These are phyloP conservation scores for Metschnikowia reukaufii DNA, from an alignment of 805 yeast genomes.

Conservation along the genomic window DNA sequence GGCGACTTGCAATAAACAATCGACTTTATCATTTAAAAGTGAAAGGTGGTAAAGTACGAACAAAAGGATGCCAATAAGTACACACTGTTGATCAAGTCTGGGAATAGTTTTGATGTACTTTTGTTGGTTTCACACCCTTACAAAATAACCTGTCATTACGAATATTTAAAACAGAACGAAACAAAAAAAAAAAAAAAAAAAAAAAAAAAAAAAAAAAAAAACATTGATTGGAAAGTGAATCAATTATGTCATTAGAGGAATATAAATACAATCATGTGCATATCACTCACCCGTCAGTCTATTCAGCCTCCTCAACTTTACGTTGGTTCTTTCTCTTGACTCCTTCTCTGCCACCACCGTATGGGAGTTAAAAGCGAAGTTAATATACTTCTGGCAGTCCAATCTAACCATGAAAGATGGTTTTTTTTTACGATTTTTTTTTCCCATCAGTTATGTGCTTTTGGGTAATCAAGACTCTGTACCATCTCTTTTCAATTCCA, in stretches of 20 bases:
- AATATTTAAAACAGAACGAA: too few species aligned
- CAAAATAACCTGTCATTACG: constrained; percentile 4
- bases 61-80: too few species aligned
- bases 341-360: constrained; percentile 99
- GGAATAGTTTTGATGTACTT: not conserved
- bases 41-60: too few species aligned
- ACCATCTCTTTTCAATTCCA: too few species aligned
- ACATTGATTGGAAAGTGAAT: constrained; percentile 17
- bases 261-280: constrained; percentile 17
- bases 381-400: constrained; percentile 99
- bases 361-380: constrained; percentile 97
- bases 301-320: constrained; percentile 59
- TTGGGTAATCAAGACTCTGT: constrained; percentile 96
- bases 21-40: too few species aligned
- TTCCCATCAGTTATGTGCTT: constrained; percentile 99
- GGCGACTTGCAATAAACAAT: too few species aligned
- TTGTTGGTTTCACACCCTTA: not conserved
- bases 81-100: too few species aligned
- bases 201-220: too few species aligned
- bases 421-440: constrained; percentile 96
- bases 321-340: constrained; percentile 87
- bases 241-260: constrained; percentile 19
- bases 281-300: constrained; percentile 68
- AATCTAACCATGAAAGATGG: constrained; percentile 99
- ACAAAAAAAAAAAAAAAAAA: too few species aligned